phyloP scores from a whole-genome alignment of 2,329 filamentous ascomycete genomes.

The Claviceps spartinae region DNA sequence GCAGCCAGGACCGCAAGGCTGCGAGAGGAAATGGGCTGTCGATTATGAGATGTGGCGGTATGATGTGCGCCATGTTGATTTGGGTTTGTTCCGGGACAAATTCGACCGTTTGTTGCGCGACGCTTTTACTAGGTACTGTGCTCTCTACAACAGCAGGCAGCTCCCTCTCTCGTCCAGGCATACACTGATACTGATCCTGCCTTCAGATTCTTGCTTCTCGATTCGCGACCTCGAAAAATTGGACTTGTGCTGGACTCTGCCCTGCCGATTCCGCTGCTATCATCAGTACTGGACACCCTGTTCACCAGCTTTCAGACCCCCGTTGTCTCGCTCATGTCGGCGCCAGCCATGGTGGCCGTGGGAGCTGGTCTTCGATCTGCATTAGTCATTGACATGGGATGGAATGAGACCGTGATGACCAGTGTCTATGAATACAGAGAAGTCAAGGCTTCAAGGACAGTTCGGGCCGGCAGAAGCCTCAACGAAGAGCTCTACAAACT shows the following conservation, averaged over 20 bases:
- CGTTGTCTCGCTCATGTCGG: conserved; percentile 66
- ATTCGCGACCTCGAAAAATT: conserved; percentile 62
- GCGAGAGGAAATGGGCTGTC: conserved; percentile 44
- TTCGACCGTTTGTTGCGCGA: conserved; percentile 72
- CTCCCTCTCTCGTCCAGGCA: neutral
- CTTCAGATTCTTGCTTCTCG: conserved; percentile 48
- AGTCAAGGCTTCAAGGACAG: conserved; percentile 53
- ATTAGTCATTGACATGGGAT: conserved; percentile 79
- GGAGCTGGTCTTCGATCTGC: conserved; percentile 77
- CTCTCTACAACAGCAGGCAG: neutral
- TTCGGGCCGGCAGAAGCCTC: conserved; percentile 61
- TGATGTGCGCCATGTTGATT: conserved; percentile 58
- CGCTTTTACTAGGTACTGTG: conserved; percentile 58
- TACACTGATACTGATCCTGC: neutral
- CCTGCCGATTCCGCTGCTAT: conserved; percentile 65
- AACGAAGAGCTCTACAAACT: conserved; percentile 55
- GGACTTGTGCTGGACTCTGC: conserved; percentile 64
- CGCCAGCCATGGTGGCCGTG: conserved; percentile 58
- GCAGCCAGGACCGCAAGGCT: conserved; percentile 28
- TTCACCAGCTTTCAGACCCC: conserved; percentile 74
- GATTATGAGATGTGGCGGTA: conserved; percentile 65
- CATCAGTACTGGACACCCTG: conserved; percentile 59
- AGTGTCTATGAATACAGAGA: conserved; percentile 86
- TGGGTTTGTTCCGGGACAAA: conserved; percentile 74
- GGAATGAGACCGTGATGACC: conserved; percentile 78